Percentiles rank a stretch among this genome's conserved stretches.
Conservation (phyloP, 257 asterid species). For the Rhazya stricta region DNA sequence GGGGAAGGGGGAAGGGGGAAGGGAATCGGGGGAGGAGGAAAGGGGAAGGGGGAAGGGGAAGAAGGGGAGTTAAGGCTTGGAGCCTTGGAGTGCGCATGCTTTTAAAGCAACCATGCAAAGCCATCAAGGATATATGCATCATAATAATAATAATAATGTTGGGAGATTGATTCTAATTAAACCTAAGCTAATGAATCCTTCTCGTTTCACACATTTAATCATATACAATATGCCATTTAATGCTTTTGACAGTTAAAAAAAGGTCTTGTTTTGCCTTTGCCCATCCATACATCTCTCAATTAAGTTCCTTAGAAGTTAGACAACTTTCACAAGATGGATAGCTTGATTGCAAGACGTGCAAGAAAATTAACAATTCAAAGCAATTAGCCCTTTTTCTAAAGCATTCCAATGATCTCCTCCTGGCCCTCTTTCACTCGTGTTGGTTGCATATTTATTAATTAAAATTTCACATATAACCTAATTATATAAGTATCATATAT, state of each 20-base stretch:
- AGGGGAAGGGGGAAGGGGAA: not conserved
- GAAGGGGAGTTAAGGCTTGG: conserved; percentile 22
- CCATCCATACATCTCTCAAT: conserved; percentile 11
- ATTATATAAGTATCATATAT: too few species aligned
- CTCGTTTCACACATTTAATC: too few species aligned
- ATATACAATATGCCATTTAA: not conserved
- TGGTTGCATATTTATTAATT: not conserved
- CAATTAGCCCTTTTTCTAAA: conserved; percentile 2
- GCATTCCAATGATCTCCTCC: not conserved
- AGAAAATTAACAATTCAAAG: not conserved
- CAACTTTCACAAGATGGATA: not conserved
- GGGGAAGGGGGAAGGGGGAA: not conserved
- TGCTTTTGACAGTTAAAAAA: conserved; percentile 4
- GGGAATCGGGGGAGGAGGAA: not conserved
- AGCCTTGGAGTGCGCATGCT: conserved; percentile 33
- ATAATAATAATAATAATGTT: not conserved
- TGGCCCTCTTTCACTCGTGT: not conserved
- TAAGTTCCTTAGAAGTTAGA: conserved; percentile 6
- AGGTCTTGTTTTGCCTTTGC: conserved; percentile 12
- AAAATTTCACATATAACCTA: not conserved
- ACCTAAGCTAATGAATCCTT: too few species aligned
- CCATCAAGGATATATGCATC: conserved; percentile 15
- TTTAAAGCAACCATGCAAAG: conserved; percentile 29
- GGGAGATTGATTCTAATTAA: too few species aligned
- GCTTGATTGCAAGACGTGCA: conserved; percentile 15